Evolutionary conservation across 2,329 filamentous ascomycete genomes (phyloP), one percentile per base, ranked within the genome.

Genomic region (Teratosphaeria gauchensis): DNA sequence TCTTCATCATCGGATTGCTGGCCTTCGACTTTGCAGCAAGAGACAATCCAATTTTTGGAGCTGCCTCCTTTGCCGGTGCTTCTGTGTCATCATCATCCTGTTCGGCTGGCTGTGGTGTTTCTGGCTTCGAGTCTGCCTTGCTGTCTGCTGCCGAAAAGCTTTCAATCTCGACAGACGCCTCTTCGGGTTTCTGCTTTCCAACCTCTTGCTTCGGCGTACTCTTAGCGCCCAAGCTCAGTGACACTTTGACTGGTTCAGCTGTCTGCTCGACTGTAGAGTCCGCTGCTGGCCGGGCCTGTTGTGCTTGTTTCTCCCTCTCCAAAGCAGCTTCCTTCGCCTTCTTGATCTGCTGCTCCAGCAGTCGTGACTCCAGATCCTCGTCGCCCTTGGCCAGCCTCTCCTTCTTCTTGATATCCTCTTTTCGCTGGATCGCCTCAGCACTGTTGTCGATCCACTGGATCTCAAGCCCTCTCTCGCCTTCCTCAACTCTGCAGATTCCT

Each of bases 371-470:
- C 54, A 90, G 76, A 74, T 95, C 89, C 71, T 97, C 92, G 66
- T 96, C 92, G 1, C 91, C 90, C 65, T 89, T 89, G 67, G 96
- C 92, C 73, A 92, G 86, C 58, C 88, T 83, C 72, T 96, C 92
- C 73, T 90, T 92, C 70, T 87, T 85, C 65, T 86, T 79, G 54
- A 96, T 80, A 30, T 90, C 90, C 64, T 96, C 92, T 62, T 89
- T 84, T 55, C 92, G 78, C 66, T 84, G 80, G 63, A 97, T 75
- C 1, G 91, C 90, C 58, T 96, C 92, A 0, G 91, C 90, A 38
- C 87, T 92, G 67, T 92, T 90, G 69, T 99, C 92, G 59, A 96
- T 86, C 89, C 92, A 99, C 1, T 87, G 81, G 57, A 99, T 85
- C 68, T 91, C 88, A 48, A 97, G 68, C 0, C 90, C 94, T 72